Conservation (phyloP, 2,329 filamentous ascomycete species). For the Beauveria sp. region DNA sequence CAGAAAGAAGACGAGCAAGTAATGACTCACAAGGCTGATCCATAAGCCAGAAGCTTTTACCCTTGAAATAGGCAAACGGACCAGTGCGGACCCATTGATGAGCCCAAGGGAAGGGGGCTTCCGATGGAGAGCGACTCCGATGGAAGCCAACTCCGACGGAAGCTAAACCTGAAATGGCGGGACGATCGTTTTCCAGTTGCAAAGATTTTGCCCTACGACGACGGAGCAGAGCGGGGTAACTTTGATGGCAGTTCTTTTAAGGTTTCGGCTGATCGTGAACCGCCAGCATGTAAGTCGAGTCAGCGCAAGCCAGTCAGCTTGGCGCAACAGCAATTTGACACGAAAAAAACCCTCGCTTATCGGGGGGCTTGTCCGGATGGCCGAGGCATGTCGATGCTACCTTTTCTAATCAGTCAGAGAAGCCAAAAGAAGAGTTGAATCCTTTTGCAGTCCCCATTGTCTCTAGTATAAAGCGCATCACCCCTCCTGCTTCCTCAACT, state of each 20-base stretch:
- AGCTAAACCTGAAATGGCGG: not conserved
- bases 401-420: not conserved
- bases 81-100: no score
- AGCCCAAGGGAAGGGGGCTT: no score
- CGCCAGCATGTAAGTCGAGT: no score
- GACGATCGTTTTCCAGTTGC: not conserved
- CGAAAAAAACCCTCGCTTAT: no score
- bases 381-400: not conserved
- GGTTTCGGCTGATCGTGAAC: not conserved
- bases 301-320: no score
- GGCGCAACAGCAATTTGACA: no score
- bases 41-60: no score
- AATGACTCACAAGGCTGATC: no score
- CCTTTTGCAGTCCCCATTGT: not conserved
- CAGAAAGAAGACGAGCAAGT: no score
- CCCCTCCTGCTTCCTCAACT: not conserved
- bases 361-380: not conserved
- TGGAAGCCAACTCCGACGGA: slow-evolving; percentile 7
- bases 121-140: not conserved
- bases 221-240: no score
- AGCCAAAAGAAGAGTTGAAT: not conserved
- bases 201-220: no score
- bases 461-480: not conserved
- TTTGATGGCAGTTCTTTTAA: not conserved
- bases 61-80: no score